phyloP scores from a whole-genome alignment of 495 filamentous ascomycete species.

The Neurospora discreta region DNA sequence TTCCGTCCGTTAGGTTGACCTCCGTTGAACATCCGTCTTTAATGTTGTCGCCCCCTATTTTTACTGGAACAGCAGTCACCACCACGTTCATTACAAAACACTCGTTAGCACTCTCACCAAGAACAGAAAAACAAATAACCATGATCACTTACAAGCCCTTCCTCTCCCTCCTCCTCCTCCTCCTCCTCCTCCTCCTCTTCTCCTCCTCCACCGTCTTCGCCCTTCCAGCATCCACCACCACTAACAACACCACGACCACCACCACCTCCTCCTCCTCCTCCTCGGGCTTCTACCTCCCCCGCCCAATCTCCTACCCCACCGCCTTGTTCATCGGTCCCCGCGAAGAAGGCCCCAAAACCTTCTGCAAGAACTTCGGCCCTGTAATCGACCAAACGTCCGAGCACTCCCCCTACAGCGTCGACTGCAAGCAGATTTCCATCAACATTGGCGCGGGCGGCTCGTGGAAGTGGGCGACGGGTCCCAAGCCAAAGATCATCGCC shows the following conservation, averaged over 20 bases:
- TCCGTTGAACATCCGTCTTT: not conserved
- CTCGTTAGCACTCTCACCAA: not conserved
- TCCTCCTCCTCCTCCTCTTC: not conserved
- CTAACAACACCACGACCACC: not conserved
- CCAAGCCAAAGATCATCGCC: not conserved
- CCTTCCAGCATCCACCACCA: not conserved
- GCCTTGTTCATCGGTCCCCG: not conserved
- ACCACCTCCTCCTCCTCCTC: not conserved
- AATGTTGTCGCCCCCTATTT: not conserved
- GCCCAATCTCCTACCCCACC: not conserved
- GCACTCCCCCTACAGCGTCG: not conserved
- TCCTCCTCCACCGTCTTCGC: not conserved
- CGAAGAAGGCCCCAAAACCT: not conserved
- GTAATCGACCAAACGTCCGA: not conserved
- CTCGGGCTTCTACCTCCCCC: not conserved
- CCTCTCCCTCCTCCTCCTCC: not conserved
- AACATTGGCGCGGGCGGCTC: not conserved
- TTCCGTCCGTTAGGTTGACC: not conserved
- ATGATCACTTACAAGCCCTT: not conserved
- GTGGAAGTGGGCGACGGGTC: not conserved
- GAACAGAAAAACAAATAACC: not conserved
- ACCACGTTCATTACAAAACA: not conserved
- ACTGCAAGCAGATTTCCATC: not conserved
- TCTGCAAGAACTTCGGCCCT: not conserved
- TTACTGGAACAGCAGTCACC: not conserved